A percentile compares a stretch with the other conserved stretches of the same genome.
These are phyloP conservation scores for Auxenochlorella pyrenoidosa DNA, from an alignment of 139 green algal genomes.

Conservation along the genomic window DNA sequence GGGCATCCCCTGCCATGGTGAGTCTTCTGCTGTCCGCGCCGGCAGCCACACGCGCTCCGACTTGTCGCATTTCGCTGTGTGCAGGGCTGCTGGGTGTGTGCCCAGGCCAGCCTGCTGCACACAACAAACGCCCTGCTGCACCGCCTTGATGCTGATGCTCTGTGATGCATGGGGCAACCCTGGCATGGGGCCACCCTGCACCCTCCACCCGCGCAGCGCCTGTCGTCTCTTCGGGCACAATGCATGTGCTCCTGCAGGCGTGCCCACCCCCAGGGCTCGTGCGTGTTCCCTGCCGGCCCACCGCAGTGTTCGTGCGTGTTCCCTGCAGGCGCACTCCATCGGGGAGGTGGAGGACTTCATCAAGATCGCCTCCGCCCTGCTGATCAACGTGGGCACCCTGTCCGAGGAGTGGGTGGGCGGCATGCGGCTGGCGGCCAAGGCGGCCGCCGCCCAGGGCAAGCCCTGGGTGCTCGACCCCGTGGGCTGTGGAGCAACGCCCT, in stretches of 20 bases:
- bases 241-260: background rate
- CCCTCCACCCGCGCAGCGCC: too few species aligned
- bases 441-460: conserved; percentile 61
- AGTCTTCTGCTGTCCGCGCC: background rate
- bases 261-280: too few species aligned
- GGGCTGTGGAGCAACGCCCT: conserved; percentile 76
- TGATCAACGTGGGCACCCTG: conserved; percentile 88
- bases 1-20: conserved; percentile 84
- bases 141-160: too few species aligned
- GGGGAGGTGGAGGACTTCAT: conserved; percentile 72
- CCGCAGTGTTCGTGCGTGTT: background rate
- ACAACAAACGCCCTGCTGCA: too few species aligned
- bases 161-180: too few species aligned
- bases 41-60: background rate
- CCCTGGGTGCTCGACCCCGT: conserved; percentile 91
- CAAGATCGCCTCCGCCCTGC: conserved; percentile 60
- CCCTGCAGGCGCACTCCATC: conserved; percentile 25
- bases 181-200: too few species aligned
- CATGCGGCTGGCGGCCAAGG: conserved; percentile 72
- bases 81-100: too few species aligned
- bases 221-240: background rate
- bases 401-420: conserved; percentile 55
- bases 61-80: background rate
- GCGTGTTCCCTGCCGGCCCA: background rate
- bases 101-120: too few species aligned